Evolutionary conservation across 495 filamentous ascomycete genomes (phyloP).

Genomic region (Zalerion maritima): DNA sequence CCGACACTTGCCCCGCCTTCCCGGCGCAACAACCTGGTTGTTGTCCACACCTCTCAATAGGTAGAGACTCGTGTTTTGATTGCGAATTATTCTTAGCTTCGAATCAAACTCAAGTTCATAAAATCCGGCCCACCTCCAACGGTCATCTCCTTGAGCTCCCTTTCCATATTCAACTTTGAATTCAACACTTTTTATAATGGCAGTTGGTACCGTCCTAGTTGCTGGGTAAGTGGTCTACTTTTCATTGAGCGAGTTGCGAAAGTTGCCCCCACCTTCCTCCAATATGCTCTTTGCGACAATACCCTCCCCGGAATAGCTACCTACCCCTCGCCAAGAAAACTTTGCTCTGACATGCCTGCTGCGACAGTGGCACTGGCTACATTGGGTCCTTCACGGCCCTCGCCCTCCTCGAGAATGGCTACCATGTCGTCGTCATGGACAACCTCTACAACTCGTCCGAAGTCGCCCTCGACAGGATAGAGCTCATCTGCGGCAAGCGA

Average conservation of each 20-base stretch:
- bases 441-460: constrained; percentile 90
- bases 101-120: no score
- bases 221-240: constrained; percentile 53
- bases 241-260: constrained; percentile 1
- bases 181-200: constrained; percentile 45
- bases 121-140: no score
- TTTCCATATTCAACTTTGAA: constrained; percentile 2
- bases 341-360: background rate
- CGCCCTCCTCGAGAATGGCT: constrained; percentile 80
- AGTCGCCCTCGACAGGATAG: constrained; percentile 81
- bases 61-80: no score
- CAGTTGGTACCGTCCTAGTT: constrained; percentile 74
- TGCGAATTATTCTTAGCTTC: no score
- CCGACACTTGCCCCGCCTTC: no score
- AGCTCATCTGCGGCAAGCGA: constrained; percentile 80
- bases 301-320: constrained; percentile 1
- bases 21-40: no score
- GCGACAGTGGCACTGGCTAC: constrained; percentile 81
- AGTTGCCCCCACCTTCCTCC: constrained; percentile 4
- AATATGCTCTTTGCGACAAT: constrained; percentile 10
- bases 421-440: constrained; percentile 91
- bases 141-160: constrained; percentile 1
- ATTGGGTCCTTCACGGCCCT: constrained; percentile 96
- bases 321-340: background rate
- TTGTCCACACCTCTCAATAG: no score